phyloP scores from a whole-genome alignment of 2,329 filamentous ascomycete genomes.

The Fusarium bulbicola region DNA sequence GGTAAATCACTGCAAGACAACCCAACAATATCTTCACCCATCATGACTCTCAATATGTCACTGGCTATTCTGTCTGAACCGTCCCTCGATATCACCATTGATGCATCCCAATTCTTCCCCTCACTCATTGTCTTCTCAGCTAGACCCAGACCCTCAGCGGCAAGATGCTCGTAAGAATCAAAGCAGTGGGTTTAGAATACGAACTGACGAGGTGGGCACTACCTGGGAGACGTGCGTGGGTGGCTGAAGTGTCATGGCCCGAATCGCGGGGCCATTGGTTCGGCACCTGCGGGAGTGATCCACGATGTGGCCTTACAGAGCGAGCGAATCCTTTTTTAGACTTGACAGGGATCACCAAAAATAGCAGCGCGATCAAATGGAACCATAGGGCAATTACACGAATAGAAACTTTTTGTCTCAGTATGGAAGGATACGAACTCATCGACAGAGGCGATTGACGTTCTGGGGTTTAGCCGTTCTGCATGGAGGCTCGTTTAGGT shows the following conservation, averaged over 20 bases:
- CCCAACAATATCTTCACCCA: not conserved
- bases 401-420: conserved; percentile 26
- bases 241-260: conserved; percentile 34
- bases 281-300: conserved; percentile 23
- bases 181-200: conserved; percentile 38
- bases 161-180: conserved; percentile 23
- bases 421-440: conserved; percentile 28
- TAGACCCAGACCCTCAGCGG: conserved; percentile 13
- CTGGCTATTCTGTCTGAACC: not conserved
- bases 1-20: conserved; percentile 8
- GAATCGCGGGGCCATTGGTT: conserved; percentile 29
- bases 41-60: not conserved
- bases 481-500: conserved; percentile 23
- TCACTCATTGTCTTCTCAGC: not conserved
- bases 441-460: not conserved
- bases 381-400: conserved; percentile 11
- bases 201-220: conserved; percentile 42
- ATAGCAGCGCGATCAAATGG: conserved; percentile 9
- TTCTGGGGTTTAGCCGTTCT: conserved; percentile 29
- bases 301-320: conserved; percentile 21
- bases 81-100: not conserved
- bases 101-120: not conserved
- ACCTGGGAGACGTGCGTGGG: conserved; percentile 23
- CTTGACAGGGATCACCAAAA: conserved; percentile 19
- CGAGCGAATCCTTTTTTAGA: conserved; percentile 11